Percentiles rank a stretch among this genome's conserved stretches.
Evolutionary conservation across 2,329 filamentous ascomycete species (phyloP).

Genomic region (Apiospora marii): DNA sequence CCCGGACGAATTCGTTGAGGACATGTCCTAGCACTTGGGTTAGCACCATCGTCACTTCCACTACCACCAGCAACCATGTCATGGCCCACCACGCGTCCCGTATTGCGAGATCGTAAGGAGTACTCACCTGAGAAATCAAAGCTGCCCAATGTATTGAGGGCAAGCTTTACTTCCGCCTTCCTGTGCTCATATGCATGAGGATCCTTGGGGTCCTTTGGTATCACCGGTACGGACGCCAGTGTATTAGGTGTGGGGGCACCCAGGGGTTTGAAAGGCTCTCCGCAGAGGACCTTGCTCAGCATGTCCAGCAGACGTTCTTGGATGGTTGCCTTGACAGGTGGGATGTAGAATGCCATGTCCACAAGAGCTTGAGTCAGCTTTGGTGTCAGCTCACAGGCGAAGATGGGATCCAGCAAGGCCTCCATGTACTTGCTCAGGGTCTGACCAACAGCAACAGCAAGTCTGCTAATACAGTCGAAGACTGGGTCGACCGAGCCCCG

Average conservation of each 20-base stretch:
- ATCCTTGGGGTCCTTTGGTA: slow-evolving; percentile 87
- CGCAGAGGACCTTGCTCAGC: slow-evolving; percentile 91
- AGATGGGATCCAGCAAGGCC: slow-evolving; percentile 92
- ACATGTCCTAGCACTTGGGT: slow-evolving; percentile 69
- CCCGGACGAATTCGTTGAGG: slow-evolving; percentile 96
- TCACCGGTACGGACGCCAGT: slow-evolving; percentile 81
- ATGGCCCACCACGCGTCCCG: neutral
- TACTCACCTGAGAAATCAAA: slow-evolving; percentile 82
- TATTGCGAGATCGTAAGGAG: slow-evolving; percentile 1
- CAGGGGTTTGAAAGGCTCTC: slow-evolving; percentile 89
- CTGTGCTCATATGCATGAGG: slow-evolving; percentile 80
- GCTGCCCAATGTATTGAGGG: slow-evolving; percentile 93
- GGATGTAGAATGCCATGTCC: slow-evolving; percentile 99
- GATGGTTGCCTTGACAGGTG: slow-evolving; percentile 89
- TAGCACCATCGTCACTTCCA: neutral
- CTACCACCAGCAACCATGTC: neutral
- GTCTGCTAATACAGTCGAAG: slow-evolving; percentile 96
- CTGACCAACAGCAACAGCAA: slow-evolving; percentile 94
- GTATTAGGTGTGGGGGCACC: slow-evolving; percentile 87
- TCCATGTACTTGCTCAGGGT: slow-evolving; percentile 99
- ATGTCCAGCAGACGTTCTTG: slow-evolving; percentile 95
- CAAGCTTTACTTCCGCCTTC: slow-evolving; percentile 89
- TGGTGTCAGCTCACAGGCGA: slow-evolving; percentile 92
- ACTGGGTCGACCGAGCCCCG: slow-evolving; percentile 77
- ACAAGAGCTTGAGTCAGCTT: slow-evolving; percentile 95